These are phyloP conservation scores for Notholithocarpus densiflorus DNA, from an alignment of 306 rosid genomes.

Conservation along the genomic window DNA sequence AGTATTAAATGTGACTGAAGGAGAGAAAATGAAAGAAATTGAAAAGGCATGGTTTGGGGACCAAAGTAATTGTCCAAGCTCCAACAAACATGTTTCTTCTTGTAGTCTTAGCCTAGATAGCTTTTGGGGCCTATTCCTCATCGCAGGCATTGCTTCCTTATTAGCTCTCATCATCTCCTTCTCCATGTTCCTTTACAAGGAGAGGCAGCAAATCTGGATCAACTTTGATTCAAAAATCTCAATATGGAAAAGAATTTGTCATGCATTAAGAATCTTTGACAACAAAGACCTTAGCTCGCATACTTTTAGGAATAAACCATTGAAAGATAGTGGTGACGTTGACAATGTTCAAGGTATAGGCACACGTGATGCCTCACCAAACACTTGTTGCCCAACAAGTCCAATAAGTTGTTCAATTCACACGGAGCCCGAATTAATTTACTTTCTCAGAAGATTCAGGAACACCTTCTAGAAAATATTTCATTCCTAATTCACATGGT, in stretches of 20 bases:
- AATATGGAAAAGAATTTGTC: background rate
- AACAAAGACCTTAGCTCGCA: slow-evolving; percentile 27
- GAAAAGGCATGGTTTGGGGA: slow-evolving; percentile 40
- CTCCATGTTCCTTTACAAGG: background rate
- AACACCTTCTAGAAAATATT: background rate
- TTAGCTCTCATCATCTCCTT: slow-evolving; percentile 27
- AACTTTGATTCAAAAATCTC: background rate
- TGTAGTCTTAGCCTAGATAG: slow-evolving; percentile 43
- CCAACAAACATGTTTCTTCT: slow-evolving; percentile 24
- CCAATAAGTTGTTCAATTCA: background rate
- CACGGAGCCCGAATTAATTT: background rate
- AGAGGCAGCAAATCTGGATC: background rate
- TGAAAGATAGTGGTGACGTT: background rate
- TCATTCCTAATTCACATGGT: background rate
- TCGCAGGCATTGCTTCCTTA: slow-evolving; percentile 30
- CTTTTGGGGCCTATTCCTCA: slow-evolving; percentile 59
- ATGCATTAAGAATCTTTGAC: slow-evolving; percentile 13
- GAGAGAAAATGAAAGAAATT: slow-evolving; percentile 38
- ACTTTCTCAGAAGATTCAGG: too few species aligned
- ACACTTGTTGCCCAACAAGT: background rate
- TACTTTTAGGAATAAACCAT: slow-evolving; percentile 9
- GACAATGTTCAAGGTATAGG: too few species aligned
- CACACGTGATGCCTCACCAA: background rate
- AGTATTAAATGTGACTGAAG: slow-evolving; percentile 46
- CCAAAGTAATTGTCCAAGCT: slow-evolving; percentile 12